Evolutionary conservation across 2,329 filamentous ascomycete species (phyloP), one percentile per base, ranked within the genome.

Genomic region (Cercospora sojina): DNA sequence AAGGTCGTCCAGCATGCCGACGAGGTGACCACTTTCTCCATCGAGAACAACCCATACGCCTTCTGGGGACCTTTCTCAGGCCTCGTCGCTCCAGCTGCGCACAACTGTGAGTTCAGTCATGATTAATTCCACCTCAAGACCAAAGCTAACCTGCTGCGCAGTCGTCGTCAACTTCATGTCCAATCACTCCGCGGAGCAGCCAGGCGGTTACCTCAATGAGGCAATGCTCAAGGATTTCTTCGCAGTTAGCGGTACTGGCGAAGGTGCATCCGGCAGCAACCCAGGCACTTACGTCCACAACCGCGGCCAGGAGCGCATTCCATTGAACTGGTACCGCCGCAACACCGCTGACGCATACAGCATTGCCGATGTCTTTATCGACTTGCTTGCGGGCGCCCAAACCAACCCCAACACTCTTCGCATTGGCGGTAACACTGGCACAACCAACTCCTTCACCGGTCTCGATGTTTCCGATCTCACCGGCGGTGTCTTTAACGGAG

Each of bases 401-500:
- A 53, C 57, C 20, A 68, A 72, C 47, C 67, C 74, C 8, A 77
- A 76, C 70, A 74, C 71, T 4, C 70, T 78, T 35, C 70, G 64
- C 55, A 64, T 79, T 20, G 78, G 78, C 25, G 78, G 78, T 27
- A 80, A 80, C 71, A 77, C 76, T n/a, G 77, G 77, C 20, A 75
- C 68, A 2, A 64, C 69, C 6, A 76, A 79, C 68, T 73, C 73
- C 27, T 80, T 78, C 71, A 71, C 72, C 20, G 76, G 76, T 4
- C 58, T 80, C 38, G 73, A 80, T 64, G 62, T 78, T 6, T 64
- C 56, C 10, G 69, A 80, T 41, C 64, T 81, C 6, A 80, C 78
- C 13, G 74, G 74, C 10, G 80, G 80, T 29, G 74, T 83, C 0
- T 79, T 81, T 65, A 83, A 82, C 38, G 55, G 35, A 4, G 64